Percentiles rank a stretch among this genome's conserved stretches.
phyloP scores from a whole-genome alignment of 164 flowering plant genomes.

The Amborella trichopoda region DNA sequence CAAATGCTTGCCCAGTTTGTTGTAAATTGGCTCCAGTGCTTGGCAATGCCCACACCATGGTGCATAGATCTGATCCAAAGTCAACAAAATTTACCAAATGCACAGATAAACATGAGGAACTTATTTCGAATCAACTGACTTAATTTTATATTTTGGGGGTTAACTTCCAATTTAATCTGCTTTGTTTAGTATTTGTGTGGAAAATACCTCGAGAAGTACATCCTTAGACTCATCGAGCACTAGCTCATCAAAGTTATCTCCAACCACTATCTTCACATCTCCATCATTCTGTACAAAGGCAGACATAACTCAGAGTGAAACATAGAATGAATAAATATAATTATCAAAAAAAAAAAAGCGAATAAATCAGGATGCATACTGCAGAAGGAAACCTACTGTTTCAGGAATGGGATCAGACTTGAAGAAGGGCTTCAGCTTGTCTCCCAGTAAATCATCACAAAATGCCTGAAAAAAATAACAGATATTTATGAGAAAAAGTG shows the following conservation, averaged over 20 bases:
- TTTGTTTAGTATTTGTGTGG: too few species aligned
- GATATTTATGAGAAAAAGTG: neutral
- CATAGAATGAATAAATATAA: neutral
- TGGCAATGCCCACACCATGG: slow-evolving; percentile 99
- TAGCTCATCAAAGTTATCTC: slow-evolving; percentile 84
- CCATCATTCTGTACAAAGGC: slow-evolving; percentile 61
- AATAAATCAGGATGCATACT: too few species aligned
- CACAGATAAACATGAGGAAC: neutral
- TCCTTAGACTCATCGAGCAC: slow-evolving; percentile 96
- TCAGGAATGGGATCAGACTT: slow-evolving; percentile 96
- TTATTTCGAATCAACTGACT: too few species aligned
- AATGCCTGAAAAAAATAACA: slow-evolving; percentile 35
- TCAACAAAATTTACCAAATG: slow-evolving; percentile 4
- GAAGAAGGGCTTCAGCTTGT: slow-evolving; percentile 78
- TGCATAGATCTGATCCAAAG: slow-evolving; percentile 64
- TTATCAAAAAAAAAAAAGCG: neutral
- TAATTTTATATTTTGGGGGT: too few species aligned
- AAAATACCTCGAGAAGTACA: slow-evolving; percentile 95
- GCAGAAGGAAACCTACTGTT: slow-evolving; percentile 38
- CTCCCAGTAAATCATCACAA: slow-evolving; percentile 62
- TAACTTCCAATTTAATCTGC: too few species aligned
- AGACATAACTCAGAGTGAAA: neutral
- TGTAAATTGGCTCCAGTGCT: slow-evolving; percentile 79
- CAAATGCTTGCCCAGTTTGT: slow-evolving; percentile 86
- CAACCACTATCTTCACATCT: slow-evolving; percentile 84